Base-by-base conservation (phyloP, 129 eudicot genomes). In the Solidago caesia region DNA sequence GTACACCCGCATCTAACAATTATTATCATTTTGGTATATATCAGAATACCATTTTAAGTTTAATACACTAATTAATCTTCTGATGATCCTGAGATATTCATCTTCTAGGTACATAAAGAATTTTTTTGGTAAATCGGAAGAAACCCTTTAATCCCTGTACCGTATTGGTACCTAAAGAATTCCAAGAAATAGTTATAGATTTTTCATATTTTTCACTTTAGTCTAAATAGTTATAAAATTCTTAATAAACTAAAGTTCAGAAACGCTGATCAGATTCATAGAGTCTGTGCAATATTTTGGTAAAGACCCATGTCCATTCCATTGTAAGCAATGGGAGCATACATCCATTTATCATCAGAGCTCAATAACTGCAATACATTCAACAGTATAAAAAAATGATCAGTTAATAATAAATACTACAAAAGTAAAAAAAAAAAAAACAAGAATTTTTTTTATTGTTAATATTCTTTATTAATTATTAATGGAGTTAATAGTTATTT, bases 271-370 rank as follows among this genome's bases (percentile, higher is more conserved):
- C 57, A 65, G 16, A 44, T 13, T 85, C 72, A 76, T 76, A 63
- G 83, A 82, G 76, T 70, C 77, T 86, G 85, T 41, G 81, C 69
- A 56, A 88, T 81, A 71, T 79, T 81, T 68, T 85, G 88, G 77
- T 88, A 90, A 60, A 86, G 88, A 47, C 92, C 96, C 80, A 93
- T 87, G 81, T 90, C 92, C 84, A 93, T 85, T 65, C 97, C 98
- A 82, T 93, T 90, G 86, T 90, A 90, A 69, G 96, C 98, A 68
- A 93, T 84, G 2, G 98, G 98, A 46, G 98, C 98, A 84, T 81
- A 90, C 98, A 93, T 93, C 98, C 98, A 93, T 82, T 80, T 62
- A 14, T 93, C 97, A 78, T 93, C 98, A 25, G 98, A 90, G 84
- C 98, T 90, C 78, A 90, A 77, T 57, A 93, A 63, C 98, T 93